Conservation (phyloP, 306 rosid species). For the Begonia fuchsioides region DNA sequence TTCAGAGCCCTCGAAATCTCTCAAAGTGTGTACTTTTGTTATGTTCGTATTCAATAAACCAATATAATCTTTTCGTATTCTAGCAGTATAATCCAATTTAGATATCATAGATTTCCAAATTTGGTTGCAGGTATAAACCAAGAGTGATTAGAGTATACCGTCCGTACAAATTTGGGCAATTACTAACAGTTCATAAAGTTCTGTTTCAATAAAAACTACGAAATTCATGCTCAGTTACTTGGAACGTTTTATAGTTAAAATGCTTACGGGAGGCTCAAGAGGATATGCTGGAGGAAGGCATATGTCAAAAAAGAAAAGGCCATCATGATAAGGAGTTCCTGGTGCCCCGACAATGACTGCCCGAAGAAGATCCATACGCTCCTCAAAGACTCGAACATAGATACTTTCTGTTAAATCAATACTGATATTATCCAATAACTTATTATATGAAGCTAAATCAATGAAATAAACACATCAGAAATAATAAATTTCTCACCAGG, state of each 20-base stretch:
- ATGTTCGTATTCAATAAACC: no score
- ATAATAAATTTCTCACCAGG: slow-evolving; percentile 46
- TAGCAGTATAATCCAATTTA: no score
- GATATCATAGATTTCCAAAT: no score
- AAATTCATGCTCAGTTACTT: no score
- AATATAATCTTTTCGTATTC: no score
- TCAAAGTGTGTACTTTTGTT: no score
- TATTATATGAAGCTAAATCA: neutral
- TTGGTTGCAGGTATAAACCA: no score
- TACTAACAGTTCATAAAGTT: no score
- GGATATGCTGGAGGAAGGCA: slow-evolving; percentile 80
- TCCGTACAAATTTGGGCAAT: no score
- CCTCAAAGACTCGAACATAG: slow-evolving; percentile 69
- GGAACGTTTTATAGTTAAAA: neutral
- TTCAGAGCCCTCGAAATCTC: no score
- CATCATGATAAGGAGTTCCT: slow-evolving; percentile 95
- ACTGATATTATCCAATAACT: neutral
- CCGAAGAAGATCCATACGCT: slow-evolving; percentile 81
- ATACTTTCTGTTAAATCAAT: slow-evolving; percentile 49
- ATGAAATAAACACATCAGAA: slow-evolving; percentile 5
- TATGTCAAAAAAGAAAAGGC: slow-evolving; percentile 82
- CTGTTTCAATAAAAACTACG: no score
- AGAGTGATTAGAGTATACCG: no score
- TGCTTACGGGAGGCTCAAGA: slow-evolving; percentile 76
- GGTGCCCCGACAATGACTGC: slow-evolving; percentile 84